A percentile compares a stretch with the other conserved stretches of the same genome.
Evolutionary conservation across 2,329 filamentous ascomycete species (phyloP).

Genomic region (Pseudogymnoascus sp.): DNA sequence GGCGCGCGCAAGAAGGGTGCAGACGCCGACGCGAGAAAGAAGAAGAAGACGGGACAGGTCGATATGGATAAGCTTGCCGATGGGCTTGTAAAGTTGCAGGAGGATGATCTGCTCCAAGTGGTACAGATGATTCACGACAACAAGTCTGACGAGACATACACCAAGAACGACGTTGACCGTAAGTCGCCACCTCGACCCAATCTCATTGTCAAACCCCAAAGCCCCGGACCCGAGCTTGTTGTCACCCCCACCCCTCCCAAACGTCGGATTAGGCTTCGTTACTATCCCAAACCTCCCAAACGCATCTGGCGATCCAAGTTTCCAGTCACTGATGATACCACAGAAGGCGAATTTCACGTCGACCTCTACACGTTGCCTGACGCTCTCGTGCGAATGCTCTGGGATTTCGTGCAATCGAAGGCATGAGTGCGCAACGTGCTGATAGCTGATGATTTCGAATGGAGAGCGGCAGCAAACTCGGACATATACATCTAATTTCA

Average conservation of each 20-base stretch:
- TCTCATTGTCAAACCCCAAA: not conserved
- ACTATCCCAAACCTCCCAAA: not conserved
- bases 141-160: constrained; percentile 89
- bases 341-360: constrained; percentile 94
- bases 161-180: constrained; percentile 95
- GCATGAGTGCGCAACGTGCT: constrained; percentile 24
- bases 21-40: constrained; percentile 68
- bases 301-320: not conserved
- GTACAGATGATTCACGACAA: constrained; percentile 98
- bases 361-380: constrained; percentile 97
- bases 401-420: constrained; percentile 65
- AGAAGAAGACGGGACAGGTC: constrained; percentile 50
- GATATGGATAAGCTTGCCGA: constrained; percentile 98
- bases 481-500: constrained; percentile 4
- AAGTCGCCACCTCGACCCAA: constrained; percentile 33
- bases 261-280: not conserved
- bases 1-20: constrained; percentile 51
- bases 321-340: constrained; percentile 10
- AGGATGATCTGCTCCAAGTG: constrained; percentile 89
- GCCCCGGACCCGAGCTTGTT: not conserved
- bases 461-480: not conserved
- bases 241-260: not conserved
- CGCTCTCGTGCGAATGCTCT: constrained; percentile 80
- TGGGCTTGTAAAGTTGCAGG: constrained; percentile 75
- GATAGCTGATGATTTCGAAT: constrained; percentile 1